Base-by-base conservation (phyloP, 176 grass and related monocot genomes). In the Oryza meyeriana region DNA sequence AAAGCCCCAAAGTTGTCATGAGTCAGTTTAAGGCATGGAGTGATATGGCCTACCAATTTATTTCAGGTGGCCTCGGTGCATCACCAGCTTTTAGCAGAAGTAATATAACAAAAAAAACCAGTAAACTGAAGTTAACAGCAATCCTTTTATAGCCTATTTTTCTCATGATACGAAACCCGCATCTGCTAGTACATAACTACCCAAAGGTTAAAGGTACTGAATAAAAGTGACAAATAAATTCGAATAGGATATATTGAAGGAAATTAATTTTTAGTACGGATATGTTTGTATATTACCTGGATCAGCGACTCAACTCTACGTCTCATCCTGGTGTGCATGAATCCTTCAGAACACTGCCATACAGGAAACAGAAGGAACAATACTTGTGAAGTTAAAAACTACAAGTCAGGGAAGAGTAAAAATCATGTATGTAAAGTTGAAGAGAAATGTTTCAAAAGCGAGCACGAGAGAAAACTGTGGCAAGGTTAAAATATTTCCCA, bases 281-380 rank as follows among this genome's bases (percentile, higher is more conserved):
- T 6, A 13, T 71, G 40, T 30, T 35, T 84, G 40, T 25, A n/a
- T n/a, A 72, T 34, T 89, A 99, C 93, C 91, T 96, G 93, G 74
- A 99, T 99, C 76, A 99, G 82, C 14, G 93, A 90, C 52, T 99
- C 96, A 16, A 99, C 96, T 76, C 93, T 90, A 80, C 97, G 91
- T 75, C 93, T 99, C 97, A 99, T 99, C 89, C 97, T 94, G 12
- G 97, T 99, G 67, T 99, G 97, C 97, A 99, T 99, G 84, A 99
- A 99, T 80, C 97, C 93, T 92, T 94, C 97, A 6, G 97, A 99
- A 83, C 97, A 99, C 97, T 99, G 83, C 20, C 12, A 75, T 77
- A 84, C 10, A 85, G 1, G 63, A 83, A 83, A 55, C 27, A 75
- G 20, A 59, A 79, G 32, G 27, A 72, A n/a, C 41, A 84, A 47